Evolutionary conservation across 148 eudicot genomes (phyloP).

Genomic region (Suaeda aralocaspica): DNA sequence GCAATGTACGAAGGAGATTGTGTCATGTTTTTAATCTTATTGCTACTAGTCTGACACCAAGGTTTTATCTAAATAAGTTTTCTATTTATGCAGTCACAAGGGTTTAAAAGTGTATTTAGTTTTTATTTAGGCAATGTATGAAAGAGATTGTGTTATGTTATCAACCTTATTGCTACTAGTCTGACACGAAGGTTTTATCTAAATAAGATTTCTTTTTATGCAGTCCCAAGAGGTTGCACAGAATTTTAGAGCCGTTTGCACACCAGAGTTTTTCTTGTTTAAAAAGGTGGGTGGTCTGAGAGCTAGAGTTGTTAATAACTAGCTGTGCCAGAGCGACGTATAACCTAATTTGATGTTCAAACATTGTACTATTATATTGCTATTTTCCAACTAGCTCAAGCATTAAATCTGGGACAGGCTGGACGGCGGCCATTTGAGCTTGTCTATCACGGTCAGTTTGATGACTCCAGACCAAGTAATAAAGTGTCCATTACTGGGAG

Average conservation of each 20-base stretch:
- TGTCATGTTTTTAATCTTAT: too few relatives aligned
- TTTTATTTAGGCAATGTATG: too few relatives aligned
- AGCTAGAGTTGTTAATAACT: background rate
- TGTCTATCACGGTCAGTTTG: slow-evolving; percentile 96
- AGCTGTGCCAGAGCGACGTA: background rate
- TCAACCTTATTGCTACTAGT: background rate
- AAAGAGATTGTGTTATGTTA: background rate
- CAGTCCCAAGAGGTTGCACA: slow-evolving; percentile 94
- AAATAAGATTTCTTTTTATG: slow-evolving; percentile 13
- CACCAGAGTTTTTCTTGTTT: slow-evolving; percentile 88
- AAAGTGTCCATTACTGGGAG: slow-evolving; percentile 76
- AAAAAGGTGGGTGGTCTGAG: slow-evolving; percentile 58
- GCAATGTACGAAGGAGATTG: too few relatives aligned
- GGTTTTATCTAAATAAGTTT: too few relatives aligned
- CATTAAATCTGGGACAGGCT: slow-evolving; percentile 38
- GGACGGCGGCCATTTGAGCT: slow-evolving; percentile 94
- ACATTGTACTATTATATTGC: background rate
- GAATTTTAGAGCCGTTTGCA: slow-evolving; percentile 92
- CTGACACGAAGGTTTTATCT: background rate
- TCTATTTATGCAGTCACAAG: too few relatives aligned
- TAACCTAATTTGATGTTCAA: slow-evolving; percentile 1
- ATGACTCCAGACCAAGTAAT: slow-evolving; percentile 85
- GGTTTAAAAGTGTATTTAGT: too few relatives aligned
- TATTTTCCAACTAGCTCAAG: background rate
- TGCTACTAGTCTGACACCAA: too few relatives aligned